These are phyloP conservation scores for Salix viminalis DNA, from an alignment of 345 rosid species.

Conservation along the genomic window DNA sequence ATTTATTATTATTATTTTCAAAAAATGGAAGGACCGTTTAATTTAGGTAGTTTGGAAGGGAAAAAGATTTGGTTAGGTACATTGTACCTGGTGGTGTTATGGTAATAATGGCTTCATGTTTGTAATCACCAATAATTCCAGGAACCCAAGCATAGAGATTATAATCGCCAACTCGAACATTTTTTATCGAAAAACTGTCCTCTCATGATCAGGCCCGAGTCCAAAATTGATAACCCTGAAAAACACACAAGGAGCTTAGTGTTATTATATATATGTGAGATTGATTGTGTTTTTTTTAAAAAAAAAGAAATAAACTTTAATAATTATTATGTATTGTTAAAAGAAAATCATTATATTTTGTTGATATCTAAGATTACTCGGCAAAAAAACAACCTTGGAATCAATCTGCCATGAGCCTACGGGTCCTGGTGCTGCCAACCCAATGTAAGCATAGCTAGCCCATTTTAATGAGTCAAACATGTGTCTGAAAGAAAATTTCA, in stretches of 20 bases:
- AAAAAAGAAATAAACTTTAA: too few species aligned
- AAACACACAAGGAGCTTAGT: neutral
- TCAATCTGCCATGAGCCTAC: constrained; percentile 86
- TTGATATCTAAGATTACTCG: too few species aligned
- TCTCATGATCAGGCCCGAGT: constrained; percentile 43
- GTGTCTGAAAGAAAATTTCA: constrained; percentile 26
- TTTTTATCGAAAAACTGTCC: constrained; percentile 55
- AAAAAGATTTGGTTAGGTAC: too few species aligned
- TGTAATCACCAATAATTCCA: constrained; percentile 65
- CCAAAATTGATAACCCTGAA: constrained; percentile 94
- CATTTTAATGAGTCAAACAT: constrained; percentile 7
- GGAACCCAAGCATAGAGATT: constrained; percentile 69
- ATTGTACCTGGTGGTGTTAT: constrained; percentile 45
- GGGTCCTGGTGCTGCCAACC: constrained; percentile 62
- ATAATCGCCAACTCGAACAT: constrained; percentile 58
- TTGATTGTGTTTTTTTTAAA: too few species aligned
- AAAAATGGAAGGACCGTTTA: too few species aligned
- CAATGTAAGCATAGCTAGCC: constrained; percentile 55
- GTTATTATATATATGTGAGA: too few species aligned
- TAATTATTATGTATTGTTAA: too few species aligned
- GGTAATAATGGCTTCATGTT: constrained; percentile 26
- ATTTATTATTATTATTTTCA: too few species aligned
- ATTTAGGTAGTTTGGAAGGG: too few species aligned
- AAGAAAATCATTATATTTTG: too few species aligned
- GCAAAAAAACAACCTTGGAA: constrained; percentile 40